Evolutionary conservation across 805 yeast genomes (phyloP).

Genomic region (Clavispora phyllophila): DNA sequence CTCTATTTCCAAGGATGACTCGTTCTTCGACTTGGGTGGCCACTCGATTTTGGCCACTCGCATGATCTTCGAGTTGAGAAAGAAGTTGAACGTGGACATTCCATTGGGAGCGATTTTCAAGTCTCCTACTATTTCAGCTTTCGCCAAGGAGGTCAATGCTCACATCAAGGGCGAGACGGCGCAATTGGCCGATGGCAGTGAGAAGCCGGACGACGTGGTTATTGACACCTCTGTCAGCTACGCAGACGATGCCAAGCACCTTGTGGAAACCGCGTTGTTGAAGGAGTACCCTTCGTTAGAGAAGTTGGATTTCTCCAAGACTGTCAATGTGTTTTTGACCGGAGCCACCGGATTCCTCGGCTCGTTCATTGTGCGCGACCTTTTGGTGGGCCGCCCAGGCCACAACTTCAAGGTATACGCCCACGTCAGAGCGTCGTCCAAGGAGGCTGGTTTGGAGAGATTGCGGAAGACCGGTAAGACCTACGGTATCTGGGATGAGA

Average conservation of each 20-base stretch:
- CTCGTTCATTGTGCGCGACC: conserved; percentile 75
- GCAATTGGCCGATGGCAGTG: conserved; percentile 30
- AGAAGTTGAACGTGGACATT: conserved; percentile 68
- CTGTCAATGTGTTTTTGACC: conserved; percentile 72
- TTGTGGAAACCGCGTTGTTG: conserved; percentile 37
- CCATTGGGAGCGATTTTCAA: conserved; percentile 90
- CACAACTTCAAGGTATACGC: conserved; percentile 60
- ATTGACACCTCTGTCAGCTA: conserved; percentile 31
- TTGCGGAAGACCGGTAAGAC: conserved; percentile 68
- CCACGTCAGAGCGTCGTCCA: conserved; percentile 82
- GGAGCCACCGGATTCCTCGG: conserved; percentile 98
- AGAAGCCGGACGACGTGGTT: conserved; percentile 22
- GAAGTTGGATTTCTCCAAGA: conserved; percentile 27
- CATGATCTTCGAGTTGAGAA: conserved; percentile 90
- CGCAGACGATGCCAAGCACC: conserved; percentile 66
- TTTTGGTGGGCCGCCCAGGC: conserved; percentile 50
- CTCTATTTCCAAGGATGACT: conserved; percentile 68
- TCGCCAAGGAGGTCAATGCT: conserved; percentile 68
- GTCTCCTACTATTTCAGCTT: conserved; percentile 76
- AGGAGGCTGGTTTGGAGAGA: conserved; percentile 70
- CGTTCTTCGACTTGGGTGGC: conserved; percentile 96
- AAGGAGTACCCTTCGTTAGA: conserved; percentile 42
- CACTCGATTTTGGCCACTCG: conserved; percentile 96
- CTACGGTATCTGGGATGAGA: conserved; percentile 75
- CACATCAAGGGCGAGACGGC: conserved; percentile 48